phyloP scores from a whole-genome alignment of 2,329 filamentous ascomycete genomes.

The Blastomyces gilchristii region DNA sequence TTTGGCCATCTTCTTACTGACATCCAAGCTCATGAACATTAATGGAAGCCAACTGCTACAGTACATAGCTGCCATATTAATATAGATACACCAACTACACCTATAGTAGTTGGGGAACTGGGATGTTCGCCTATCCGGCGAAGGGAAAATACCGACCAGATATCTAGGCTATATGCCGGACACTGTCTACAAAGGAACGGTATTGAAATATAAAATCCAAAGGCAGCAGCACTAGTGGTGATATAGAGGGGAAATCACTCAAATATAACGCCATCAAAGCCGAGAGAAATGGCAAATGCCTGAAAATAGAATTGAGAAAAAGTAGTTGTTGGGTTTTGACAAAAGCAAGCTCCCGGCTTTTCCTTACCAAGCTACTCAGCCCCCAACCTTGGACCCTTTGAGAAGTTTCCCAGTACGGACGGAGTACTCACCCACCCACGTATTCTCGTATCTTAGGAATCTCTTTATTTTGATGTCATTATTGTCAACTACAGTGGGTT shows the following conservation, averaged over 20 bases:
- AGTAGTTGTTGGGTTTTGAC: no score
- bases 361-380: neutral
- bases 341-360: no score
- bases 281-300: neutral
- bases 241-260: neutral
- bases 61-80: neutral
- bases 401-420: neutral
- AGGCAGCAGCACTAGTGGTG: neutral
- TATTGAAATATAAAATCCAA: neutral
- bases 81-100: neutral
- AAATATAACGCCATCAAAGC: neutral
- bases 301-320: neutral
- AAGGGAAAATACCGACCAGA: no score
- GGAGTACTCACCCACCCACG: no score
- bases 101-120: neutral
- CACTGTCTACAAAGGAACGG: no score
- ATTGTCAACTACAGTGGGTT: no score
- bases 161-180: no score
- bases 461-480: no score
- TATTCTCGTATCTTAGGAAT: no score
- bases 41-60: neutral
- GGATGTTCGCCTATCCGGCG: no score
- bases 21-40: neutral
- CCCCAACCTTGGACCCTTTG: neutral
- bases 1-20: neutral